Evolutionary conservation across 805 yeast genomes (phyloP), one percentile per base, ranked within the genome.

Genomic region (Spathaspora sp.): DNA sequence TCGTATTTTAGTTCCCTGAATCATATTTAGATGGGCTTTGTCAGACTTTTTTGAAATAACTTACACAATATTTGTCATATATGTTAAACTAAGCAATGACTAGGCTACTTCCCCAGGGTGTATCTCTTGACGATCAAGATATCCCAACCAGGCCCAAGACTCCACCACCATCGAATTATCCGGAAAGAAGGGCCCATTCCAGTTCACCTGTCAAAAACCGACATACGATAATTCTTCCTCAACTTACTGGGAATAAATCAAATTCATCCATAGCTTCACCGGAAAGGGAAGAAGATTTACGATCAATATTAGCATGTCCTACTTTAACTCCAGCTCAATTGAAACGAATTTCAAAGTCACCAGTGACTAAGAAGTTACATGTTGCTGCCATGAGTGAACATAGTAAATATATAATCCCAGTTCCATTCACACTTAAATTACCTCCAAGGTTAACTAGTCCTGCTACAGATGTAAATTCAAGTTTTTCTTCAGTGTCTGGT

Each of bases 371-470:
- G 29, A 65, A 65, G 35, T 60, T 75, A 26, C 78, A 74, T 57
- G 56, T 62, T 46, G 55, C 62, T 18, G 38, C 54, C 26, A 48
- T 50, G 26, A 49, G 56, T n/a, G 60, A 58, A 6, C 44, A 55
- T 14, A 60, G 57, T 45, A 61, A 65, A 44, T 66, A 73, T 51
- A 68, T 66, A 6, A 73, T 73, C 40, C 78, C 79, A 1, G 70
- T 75, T 40, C 79, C 79, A 3, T 73, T 74, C 55, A 67, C 73
- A 5, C 57, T 75, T 42, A 63, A 64, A 32, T 55, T 74, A 45
- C 79, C 79, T 1, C 79, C 79, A 3, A 71, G 68, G 48, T 58
- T 74, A 42, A 65, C 72, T 45, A 64, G 65, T 12, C 59, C 60
- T n/a, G 68, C 65, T 52, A 51, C 56, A 20, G 64, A 66, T 6